Evolutionary conservation across 805 yeast genomes (phyloP).

Genomic region (Priceomyces castillae): DNA sequence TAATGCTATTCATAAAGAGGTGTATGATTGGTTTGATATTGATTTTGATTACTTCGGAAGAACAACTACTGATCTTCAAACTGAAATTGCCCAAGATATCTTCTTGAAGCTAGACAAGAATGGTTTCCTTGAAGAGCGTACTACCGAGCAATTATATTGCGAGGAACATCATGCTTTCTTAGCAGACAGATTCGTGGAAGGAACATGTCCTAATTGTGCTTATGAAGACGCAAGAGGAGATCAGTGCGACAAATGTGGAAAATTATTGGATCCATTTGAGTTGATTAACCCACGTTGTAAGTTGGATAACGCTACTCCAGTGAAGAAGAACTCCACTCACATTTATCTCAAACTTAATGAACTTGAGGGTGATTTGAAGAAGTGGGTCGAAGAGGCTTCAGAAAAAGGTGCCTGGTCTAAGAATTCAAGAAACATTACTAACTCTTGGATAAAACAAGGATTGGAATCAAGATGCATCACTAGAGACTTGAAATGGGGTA

Average conservation of each 20-base stretch:
- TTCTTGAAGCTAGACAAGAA: constrained; percentile 74
- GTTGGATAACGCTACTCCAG: constrained; percentile 80
- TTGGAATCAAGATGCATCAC: constrained; percentile 93
- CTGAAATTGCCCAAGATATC: constrained; percentile 93
- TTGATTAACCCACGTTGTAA: constrained; percentile 94
- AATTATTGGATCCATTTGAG: constrained; percentile 85
- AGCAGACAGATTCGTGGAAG: constrained; percentile 97
- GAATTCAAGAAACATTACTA: constrained; percentile 83
- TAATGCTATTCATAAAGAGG: constrained; percentile 78
- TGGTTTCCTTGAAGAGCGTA: constrained; percentile 78
- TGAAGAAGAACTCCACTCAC: constrained; percentile 78
- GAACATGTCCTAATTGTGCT: constrained; percentile 91
- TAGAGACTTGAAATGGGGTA: constrained; percentile 97
- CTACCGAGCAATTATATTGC: constrained; percentile 89
- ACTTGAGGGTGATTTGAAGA: constrained; percentile 68
- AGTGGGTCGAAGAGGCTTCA: constrained; percentile 70
- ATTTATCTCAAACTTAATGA: constrained; percentile 80
- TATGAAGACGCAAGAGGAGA: constrained; percentile 99
- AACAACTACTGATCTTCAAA: constrained; percentile 88
- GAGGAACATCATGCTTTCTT: constrained; percentile 84
- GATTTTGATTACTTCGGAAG: constrained; percentile 95
- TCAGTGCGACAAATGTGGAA: constrained; percentile 97
- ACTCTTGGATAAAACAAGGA: constrained; percentile 93
- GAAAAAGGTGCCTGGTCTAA: constrained; percentile 85
- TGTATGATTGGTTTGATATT: constrained; percentile 95